These are phyloP conservation scores for Candida saitoana DNA, from an alignment of 805 yeast genomes.

Conservation along the genomic window DNA sequence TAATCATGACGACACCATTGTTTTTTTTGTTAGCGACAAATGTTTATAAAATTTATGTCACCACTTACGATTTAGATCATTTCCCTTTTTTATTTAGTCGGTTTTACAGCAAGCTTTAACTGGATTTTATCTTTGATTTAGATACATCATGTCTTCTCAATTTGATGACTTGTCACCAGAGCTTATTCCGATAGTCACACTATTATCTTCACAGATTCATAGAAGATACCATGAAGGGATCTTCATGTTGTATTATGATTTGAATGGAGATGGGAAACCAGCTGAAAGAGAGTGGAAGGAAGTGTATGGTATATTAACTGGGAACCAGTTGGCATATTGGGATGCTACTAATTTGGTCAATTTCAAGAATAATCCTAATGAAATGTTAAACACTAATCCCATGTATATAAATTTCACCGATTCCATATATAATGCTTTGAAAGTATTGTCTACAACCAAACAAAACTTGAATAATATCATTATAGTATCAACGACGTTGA, in stretches of 20 bases:
- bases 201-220: constrained; percentile 68
- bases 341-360: constrained; percentile 65
- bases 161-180: constrained; percentile 41
- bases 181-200: constrained; percentile 66
- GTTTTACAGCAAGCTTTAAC: too few species aligned
- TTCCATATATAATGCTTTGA: constrained; percentile 74
- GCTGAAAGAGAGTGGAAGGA: constrained; percentile 84
- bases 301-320: constrained; percentile 86
- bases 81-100: too few species aligned
- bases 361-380: constrained; percentile 49
- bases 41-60: too few species aligned
- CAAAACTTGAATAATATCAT: constrained; percentile 69
- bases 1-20: too few species aligned
- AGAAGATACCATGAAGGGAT: constrained; percentile 75
- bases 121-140: too few species aligned
- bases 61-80: too few species aligned
- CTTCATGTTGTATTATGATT: constrained; percentile 66
- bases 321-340: constrained; percentile 92
- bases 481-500: constrained; percentile 87
- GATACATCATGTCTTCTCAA: constrained; percentile 6
- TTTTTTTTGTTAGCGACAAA: too few species aligned
- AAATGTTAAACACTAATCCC: constrained; percentile 61
- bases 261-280: constrained; percentile 82
- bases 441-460: constrained; percentile 59
- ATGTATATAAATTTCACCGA: constrained; percentile 88